Evolutionary conservation across 1,284 basidiomycete species (phyloP), one percentile per base, ranked within the genome.

Genomic region (Hemileia vastatrix): DNA sequence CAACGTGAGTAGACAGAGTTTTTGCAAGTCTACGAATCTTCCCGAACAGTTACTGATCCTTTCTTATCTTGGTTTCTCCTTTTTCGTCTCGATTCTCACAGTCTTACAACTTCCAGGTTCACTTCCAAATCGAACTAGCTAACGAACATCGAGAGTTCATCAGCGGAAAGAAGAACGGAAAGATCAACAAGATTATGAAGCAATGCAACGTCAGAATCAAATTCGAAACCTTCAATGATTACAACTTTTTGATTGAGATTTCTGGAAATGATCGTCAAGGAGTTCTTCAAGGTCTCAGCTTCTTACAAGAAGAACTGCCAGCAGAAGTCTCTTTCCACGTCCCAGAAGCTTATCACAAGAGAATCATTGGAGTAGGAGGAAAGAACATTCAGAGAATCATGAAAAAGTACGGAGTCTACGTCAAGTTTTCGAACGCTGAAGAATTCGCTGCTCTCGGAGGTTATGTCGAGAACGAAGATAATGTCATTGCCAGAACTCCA

Each of bases 241-340:
- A 94, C 80, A 97, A 97, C 77, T 97, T 97, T 80, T 82, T 96
- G 70, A 97, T 97, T 76, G 92, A 96, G 76, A 86, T 78, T 9
- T 74, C 76, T 8, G 75, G 76, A 19, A 72, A 69, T 44, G 72
- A 83, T 67, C 88, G 92, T 72, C 80, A 78, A 36, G 87, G 86
- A 24, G 87, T 92, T 23, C 78, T 98, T 19, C 87, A 91, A 72
- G 92, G 94, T 21, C 81, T 97, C 48, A 85, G 85, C 4, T 81
- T 96, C 66, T 80, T 98, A 27, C 91, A 95, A 77, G 94, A 97
- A 76, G 94, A 98, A 77, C 80, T 98, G 21, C 94, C 94, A 0
- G 92, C 94, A n/a, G 94, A 98, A 77, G 88, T 96, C 58, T 96
- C 92, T 23, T 98, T 98, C 83, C 93, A 97, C 77, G 92, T 98